A percentile compares a stretch with the other conserved stretches of the same genome.
Conservation (phyloP, 495 filamentous ascomycete genomes). For the Tuber umbilicatum region DNA sequence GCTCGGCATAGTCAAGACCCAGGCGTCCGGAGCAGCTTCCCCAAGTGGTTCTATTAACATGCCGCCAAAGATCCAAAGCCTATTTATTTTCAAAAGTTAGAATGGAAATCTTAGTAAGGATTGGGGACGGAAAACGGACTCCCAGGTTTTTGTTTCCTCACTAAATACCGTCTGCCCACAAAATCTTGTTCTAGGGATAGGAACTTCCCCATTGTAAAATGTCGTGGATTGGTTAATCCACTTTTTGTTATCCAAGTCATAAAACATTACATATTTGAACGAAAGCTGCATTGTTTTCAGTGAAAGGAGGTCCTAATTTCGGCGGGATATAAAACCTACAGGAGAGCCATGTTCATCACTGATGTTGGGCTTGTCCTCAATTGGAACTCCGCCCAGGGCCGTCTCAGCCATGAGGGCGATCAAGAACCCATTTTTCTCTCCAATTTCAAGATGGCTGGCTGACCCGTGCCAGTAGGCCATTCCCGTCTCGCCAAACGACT, state of each 20-base stretch:
- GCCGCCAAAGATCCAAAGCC: conserved; percentile 24
- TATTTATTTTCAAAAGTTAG: neutral
- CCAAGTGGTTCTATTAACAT: conserved; percentile 11
- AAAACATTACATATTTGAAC: conserved; percentile 16
- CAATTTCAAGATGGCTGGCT: conserved; percentile 12
- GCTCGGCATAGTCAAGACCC: conserved; percentile 24
- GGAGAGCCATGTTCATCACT: conserved; percentile 14
- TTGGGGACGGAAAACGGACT: conserved; percentile 6
- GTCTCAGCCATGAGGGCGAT: conserved; percentile 23
- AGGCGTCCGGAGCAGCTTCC: conserved; percentile 13
- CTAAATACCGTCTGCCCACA: conserved; percentile 22
- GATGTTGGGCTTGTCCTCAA: neutral
- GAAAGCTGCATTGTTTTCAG: neutral
- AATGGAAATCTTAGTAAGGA: neutral
- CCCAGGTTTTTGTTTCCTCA: conserved; percentile 21
- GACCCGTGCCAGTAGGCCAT: conserved; percentile 26
- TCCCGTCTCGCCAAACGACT: conserved; percentile 16
- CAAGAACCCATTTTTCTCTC: conserved; percentile 12
- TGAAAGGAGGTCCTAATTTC: neutral
- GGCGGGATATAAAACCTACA: neutral
- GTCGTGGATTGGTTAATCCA: conserved; percentile 28
- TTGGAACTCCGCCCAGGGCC: conserved; percentile 1
- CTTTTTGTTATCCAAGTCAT: conserved; percentile 7
- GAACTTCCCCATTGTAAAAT: conserved; percentile 12
- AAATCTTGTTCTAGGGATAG: conserved; percentile 20